Conservation (phyloP, 352 stramenopile genomes). For the Globisporangium radiosum region DNA sequence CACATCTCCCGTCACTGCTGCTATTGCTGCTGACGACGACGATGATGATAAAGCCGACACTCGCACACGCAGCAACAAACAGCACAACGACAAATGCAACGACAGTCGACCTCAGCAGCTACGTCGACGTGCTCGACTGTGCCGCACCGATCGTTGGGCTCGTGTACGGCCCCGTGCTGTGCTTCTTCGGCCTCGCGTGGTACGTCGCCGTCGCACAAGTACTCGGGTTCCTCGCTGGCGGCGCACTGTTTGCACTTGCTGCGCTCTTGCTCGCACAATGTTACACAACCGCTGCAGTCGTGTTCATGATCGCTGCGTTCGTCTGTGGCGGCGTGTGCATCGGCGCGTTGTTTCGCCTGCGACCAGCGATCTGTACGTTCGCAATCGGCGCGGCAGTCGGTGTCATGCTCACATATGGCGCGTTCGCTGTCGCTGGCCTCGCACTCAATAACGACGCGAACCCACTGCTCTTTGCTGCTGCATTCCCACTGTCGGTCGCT, state of each 20-base stretch:
- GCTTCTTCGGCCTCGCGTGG: constrained; percentile 23
- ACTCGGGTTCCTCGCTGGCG: constrained; percentile 13
- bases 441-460: constrained; percentile 4
- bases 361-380: constrained; percentile 6
- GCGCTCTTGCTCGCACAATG: constrained; percentile 4
- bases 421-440: constrained; percentile 4
- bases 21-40: not conserved
- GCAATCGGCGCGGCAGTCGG: constrained; percentile 17
- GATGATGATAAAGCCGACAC: not conserved
- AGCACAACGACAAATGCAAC: not conserved
- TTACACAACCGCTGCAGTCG: constrained; percentile 7
- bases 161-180: constrained; percentile 18
- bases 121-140: constrained; percentile 1
- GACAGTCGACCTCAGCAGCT: constrained; percentile 2
- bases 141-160: constrained; percentile 13
- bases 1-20: not conserved
- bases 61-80: not conserved
- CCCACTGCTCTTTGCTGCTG: not conserved
- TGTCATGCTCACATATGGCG: constrained; percentile 7
- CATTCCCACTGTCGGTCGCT: not conserved
- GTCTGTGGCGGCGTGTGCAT: constrained; percentile 13
- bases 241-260: constrained; percentile 11
- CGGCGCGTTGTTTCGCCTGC: constrained; percentile 12
- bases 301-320: constrained; percentile 19
- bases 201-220: constrained; percentile 12